Base-by-base conservation (phyloP, 768 basidiomycete genomes). In the Podaxis sp. region DNA sequence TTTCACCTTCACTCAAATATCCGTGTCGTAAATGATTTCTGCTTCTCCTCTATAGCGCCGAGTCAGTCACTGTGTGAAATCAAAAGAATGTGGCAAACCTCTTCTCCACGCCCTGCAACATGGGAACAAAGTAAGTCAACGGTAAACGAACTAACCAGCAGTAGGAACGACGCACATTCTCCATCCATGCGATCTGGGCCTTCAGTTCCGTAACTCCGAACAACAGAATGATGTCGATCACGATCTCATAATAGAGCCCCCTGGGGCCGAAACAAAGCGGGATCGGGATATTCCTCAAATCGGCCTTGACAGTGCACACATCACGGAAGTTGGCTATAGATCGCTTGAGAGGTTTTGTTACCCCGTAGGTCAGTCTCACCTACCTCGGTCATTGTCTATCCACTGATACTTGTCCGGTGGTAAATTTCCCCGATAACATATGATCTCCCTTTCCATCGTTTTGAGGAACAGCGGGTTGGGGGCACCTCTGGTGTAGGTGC, bases 151-250 rank as follows among this genome's bases (percentile, higher is more conserved):
- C 17, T 17, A 59, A 53, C 55, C 17, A 44, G 33, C 17, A 12
- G 20, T 28, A 55, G 28, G 15, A 11, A 3, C 38, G 20, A 60
- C 78, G 77, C 26, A 71, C 82, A 53, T 78, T 76, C 40, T 84
- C 82, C 64, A 74, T 70, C 84, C 84, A 86, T 26, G 76, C 73
- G 53, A 86, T 76, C 53, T 83, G 80, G 0, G 83, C 84, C 62
- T 76, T 79, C 64, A 85, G 68, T 63, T 86, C 85, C 2, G 83
- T 85, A 51, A 81, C 65, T 4, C 85, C 85, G 59, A 86, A 84
- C 7, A 80, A 69, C 24, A 86, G 64, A 10, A 85, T 72, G 4
- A 86, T 71, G n/a, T 80, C 77, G 60, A 72, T 80, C 2, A 74
- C 66, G 37, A 80, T 65, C 37, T 69, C 60, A 60, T 71, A 81